Base-by-base conservation (phyloP, 352 stramenopile genomes). In the Thalassiosira hispida region DNA sequence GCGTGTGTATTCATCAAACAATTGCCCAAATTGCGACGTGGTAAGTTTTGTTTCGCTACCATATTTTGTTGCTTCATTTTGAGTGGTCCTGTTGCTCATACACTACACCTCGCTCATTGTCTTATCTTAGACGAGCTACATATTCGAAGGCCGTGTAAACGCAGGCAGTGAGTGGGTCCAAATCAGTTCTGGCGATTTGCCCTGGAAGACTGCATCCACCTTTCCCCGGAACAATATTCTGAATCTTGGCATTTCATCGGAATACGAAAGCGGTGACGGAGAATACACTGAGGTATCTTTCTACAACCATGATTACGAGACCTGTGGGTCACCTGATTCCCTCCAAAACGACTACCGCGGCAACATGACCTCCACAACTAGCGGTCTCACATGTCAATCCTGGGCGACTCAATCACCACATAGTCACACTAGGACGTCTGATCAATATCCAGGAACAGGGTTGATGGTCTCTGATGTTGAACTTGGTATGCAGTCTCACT, bases 131-230 rank as follows among this genome's bases (percentile, higher is more conserved):
- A 59, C 80, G 51, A 65, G 46, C 27, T 84, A 76, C 22, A 66
- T 62, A 9, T 49, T 83, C 51, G 59, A 75, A 61, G 76, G 76
- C 2, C 60, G 76, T n/a, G 53, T 27, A 14, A 27, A 66, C 9
- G 14, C 38, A 12, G 46, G 0, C 27, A 67, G 40, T 18, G 51
- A 67, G 1, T 84, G 70, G 70, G 31, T 78, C 42, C 0, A 53
- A 52, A 84, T 84, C 22, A 62, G 47, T 52, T 12, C 60, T 42
- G 77, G 70, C 40, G 71, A 81, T 70, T 35, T 84, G 4, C 77
- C 64, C 8, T 80, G 63, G 63, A 79, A 69, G 42, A 61, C 23
- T 31, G 29, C 44, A 31, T 16, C 12, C n/a, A 55, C 16, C 2
- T 53, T 57, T 60, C 33, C 65, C 14, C 62, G 76, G 12, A 84